phyloP scores from a whole-genome alignment of 2,329 filamentous ascomycete species.

The Acrocalymma vagum region DNA sequence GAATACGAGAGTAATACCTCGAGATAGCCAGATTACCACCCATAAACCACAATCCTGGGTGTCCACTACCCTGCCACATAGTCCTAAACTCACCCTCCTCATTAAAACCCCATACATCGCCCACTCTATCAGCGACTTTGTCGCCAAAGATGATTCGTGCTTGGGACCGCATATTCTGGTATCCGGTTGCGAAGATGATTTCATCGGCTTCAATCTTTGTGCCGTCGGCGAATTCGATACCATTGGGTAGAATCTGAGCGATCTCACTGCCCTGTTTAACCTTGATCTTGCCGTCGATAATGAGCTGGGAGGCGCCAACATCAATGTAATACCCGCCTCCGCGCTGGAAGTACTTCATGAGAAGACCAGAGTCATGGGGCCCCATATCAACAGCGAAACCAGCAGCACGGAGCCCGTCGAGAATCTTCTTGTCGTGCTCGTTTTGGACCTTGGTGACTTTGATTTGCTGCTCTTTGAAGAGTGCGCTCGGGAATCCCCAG shows the following conservation, averaged over 20 bases:
- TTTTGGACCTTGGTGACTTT: constrained; percentile 36
- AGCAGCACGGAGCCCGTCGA: constrained; percentile 51
- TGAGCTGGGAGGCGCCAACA: constrained; percentile 53
- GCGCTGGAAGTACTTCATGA: constrained; percentile 52
- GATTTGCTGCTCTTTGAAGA: constrained; percentile 40
- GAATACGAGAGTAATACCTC: constrained; percentile 58
- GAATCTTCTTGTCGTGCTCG: constrained; percentile 44
- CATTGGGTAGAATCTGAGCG: constrained; percentile 46
- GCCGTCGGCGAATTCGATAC: constrained; percentile 55
- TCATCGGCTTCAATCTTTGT: constrained; percentile 54
- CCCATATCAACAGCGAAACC: constrained; percentile 53
- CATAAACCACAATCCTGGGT: constrained; percentile 54
- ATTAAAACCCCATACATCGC: constrained; percentile 57
- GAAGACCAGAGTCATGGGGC: constrained; percentile 36
- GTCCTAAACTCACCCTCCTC: constrained; percentile 58
- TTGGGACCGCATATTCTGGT: constrained; percentile 53
- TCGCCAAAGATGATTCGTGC: constrained; percentile 51
- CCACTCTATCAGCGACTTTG: constrained; percentile 49
- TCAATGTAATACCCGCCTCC: constrained; percentile 60
- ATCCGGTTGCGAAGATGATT: constrained; percentile 58
- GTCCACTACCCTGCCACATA: constrained; percentile 45
- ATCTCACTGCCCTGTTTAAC: constrained; percentile 51
- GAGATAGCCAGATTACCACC: constrained; percentile 53
- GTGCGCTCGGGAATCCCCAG: constrained; percentile 45
- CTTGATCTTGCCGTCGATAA: constrained; percentile 55